Conservation (phyloP, 352 stramenopile genomes). For the Pythium inflatum region DNA sequence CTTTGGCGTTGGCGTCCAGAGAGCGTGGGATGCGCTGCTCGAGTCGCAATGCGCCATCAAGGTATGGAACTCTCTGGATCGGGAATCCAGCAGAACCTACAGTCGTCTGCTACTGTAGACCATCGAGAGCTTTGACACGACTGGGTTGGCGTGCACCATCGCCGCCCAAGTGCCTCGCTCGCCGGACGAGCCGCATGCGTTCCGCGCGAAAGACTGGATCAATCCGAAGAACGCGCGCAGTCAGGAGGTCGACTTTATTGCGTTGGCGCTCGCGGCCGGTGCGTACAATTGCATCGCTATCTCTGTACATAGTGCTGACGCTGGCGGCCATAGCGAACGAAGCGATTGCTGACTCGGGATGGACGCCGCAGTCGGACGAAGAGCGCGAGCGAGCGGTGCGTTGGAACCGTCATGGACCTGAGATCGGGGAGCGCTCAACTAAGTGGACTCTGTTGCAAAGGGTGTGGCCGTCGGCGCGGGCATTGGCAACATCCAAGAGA, state of each 20-base stretch:
- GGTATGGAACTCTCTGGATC: conserved; percentile 28
- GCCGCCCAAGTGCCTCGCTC: conserved; percentile 71
- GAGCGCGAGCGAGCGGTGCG: conserved; percentile 66
- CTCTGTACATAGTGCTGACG: neutral
- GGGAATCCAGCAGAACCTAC: too few species aligned
- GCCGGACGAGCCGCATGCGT: conserved; percentile 46
- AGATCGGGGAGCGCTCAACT: neutral
- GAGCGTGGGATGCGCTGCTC: conserved; percentile 84
- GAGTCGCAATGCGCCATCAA: conserved; percentile 76
- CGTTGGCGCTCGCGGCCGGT: conserved; percentile 83
- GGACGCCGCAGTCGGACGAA: conserved; percentile 62
- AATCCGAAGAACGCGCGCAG: conserved; percentile 69
- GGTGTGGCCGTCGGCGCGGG: conserved; percentile 84
- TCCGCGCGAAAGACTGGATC: conserved; percentile 70
- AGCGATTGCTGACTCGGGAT: conserved; percentile 79
- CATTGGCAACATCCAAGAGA: conserved; percentile 89
- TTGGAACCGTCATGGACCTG: neutral
- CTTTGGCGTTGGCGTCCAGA: conserved; percentile 84
- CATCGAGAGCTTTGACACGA: conserved; percentile 59
- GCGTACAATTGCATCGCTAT: neutral
- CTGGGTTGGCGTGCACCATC: conserved; percentile 69
- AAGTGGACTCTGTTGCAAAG: conserved; percentile 33
- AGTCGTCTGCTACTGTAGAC: conserved; percentile 39
- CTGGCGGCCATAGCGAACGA: conserved; percentile 54
- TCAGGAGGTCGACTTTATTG: conserved; percentile 87